A percentile compares a stretch with the other conserved stretches of the same genome.
These are phyloP conservation scores for Dactylorhiza incarnata DNA, from an alignment of 106 monocot species.

Conservation along the genomic window DNA sequence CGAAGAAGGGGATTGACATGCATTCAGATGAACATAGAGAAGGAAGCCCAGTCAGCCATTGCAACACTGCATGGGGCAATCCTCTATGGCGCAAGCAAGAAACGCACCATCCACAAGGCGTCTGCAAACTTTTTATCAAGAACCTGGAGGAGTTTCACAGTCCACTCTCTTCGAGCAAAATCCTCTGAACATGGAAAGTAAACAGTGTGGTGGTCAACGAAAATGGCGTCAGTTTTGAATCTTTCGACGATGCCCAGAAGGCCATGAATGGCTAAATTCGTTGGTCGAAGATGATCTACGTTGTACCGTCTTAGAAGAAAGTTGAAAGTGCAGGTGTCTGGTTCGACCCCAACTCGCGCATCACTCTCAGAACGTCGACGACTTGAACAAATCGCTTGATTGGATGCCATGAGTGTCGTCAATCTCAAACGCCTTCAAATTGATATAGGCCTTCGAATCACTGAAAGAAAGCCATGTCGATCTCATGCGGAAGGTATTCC, in stretches of 20 bases:
- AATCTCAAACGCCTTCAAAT: too few relatives aligned
- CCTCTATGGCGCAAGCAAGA: constrained; percentile 19
- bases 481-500: too few relatives aligned
- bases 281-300: constrained; percentile 40
- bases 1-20: constrained; percentile 49
- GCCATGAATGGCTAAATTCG: constrained; percentile 40
- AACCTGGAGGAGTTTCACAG: constrained; percentile 40
- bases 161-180: constrained; percentile 24
- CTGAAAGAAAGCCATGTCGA: too few relatives aligned
- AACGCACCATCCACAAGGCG: constrained; percentile 8
- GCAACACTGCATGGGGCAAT: constrained; percentile 18
- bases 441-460: too few relatives aligned
- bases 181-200: constrained; percentile 54
- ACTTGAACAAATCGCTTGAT: too few relatives aligned
- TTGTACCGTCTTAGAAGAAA: constrained; percentile 44
- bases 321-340: too few relatives aligned
- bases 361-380: too few relatives aligned
- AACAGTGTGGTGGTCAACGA: constrained; percentile 42
- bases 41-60: constrained; percentile 36
- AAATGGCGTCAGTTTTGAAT: constrained; percentile 45
- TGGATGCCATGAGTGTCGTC: too few relatives aligned
- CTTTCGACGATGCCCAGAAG: constrained; percentile 26
- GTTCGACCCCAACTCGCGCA: too few relatives aligned
- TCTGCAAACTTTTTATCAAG: constrained; percentile 54
- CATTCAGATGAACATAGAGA: constrained; percentile 42